Base-by-base conservation (phyloP, 805 yeast species). In the Kuraishia molischiana region DNA sequence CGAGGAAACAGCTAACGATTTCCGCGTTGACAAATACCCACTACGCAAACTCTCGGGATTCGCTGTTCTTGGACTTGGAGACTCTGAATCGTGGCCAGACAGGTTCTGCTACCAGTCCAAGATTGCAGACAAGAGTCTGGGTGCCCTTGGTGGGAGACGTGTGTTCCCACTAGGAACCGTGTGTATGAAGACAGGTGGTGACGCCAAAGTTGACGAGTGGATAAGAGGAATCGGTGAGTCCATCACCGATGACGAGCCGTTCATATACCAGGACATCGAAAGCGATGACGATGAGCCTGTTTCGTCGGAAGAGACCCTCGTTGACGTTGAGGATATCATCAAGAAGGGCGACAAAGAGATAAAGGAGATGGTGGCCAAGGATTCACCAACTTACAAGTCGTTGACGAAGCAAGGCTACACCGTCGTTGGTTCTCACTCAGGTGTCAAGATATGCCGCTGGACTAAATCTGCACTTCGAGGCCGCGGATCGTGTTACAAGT, bases 371-470 rank as follows among this genome's bases (percentile, higher is more conserved):
- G 95, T 87, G 33, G 85, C 95, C 3, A 73, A 80, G 46, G 79
- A 82, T 45, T 84, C 95, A 1, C 96, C 95, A 20, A 87, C 97
- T 1, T 87, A 66, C 58, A 84, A 83, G 44, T 79, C 92, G 5
- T 66, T 87, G 38, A 89, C 96, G 0, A 87, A 87, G 50, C 97
- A 87, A 60, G 97, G 97, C 1, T 87, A 87, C 50, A 83, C 94
- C 0, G 77, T 87, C 44, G 95, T 87, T 30, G 97, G 97, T 4
- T 78, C 94, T 0, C 97, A 87, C 50, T 85, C 95, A 0, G 97
- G 97, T 26, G 97, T 87, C 34, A 87, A 87, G 54, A 85, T 89
- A 21, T 87, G 97, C 52, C 74, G 97, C 51, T 87, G 97, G 97
- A 89, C 97, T 0, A 89, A 89, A 53, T 82, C 92, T 41, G 97